Evolutionary conservation across 768 basidiomycete genomes (phyloP).

Genomic region (Pisolithus orientalis): DNA sequence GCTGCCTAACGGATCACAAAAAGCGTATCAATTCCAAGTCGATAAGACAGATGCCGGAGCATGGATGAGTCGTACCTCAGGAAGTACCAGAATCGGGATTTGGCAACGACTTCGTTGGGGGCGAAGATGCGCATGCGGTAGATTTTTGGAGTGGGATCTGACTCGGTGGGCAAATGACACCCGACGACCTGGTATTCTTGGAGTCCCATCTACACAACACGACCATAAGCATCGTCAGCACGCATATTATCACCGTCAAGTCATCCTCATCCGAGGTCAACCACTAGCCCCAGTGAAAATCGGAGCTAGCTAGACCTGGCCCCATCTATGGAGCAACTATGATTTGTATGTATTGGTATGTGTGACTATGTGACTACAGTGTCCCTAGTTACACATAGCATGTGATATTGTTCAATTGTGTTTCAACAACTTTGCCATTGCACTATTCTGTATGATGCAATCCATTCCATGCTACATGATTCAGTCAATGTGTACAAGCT

Average conservation of each 20-base stretch:
- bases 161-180: constrained; percentile 91
- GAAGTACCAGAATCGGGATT: constrained; percentile 99
- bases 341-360: no score
- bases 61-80: constrained; percentile 52
- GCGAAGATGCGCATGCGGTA: constrained; percentile 99
- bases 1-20: constrained; percentile 49
- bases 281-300: no score
- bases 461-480: no score
- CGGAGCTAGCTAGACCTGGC: no score
- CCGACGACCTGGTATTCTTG: constrained; percentile 96
- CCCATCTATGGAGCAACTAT: no score
- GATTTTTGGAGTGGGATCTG: constrained; percentile 93
- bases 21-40: background rate
- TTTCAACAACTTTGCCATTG: no score
- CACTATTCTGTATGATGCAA: no score
- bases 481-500: no score
- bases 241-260: background rate
- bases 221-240: constrained; percentile 12
- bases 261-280: constrained; percentile 3
- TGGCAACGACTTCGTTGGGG: constrained; percentile 97
- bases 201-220: constrained; percentile 58
- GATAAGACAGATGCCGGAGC: background rate
- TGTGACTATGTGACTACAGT: no score
- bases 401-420: no score
- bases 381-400: no score